Conservation (phyloP, 768 basidiomycete species). For the Galerina sulciceps region DNA sequence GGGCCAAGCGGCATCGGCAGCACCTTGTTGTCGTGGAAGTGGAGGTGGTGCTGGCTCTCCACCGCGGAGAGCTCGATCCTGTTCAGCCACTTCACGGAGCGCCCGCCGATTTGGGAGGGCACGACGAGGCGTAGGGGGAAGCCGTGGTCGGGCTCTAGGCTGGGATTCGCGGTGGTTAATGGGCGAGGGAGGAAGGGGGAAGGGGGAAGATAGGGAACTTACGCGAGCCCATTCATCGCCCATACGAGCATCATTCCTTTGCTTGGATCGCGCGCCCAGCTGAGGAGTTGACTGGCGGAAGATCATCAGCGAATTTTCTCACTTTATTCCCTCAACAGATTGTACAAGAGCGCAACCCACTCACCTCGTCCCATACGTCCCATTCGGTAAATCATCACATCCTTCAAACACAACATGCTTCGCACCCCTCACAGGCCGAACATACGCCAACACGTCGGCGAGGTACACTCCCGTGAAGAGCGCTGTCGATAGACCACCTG, state of each 20-base stretch:
- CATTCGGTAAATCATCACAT: conserved; percentile 57
- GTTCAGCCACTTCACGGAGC: conserved; percentile 64
- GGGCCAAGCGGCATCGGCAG: conserved; percentile 57
- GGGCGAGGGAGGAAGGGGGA: not conserved
- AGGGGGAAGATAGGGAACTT: conserved; percentile 11
- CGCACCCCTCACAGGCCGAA: conserved; percentile 40
- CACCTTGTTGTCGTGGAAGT: conserved; percentile 60
- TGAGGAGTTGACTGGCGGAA: conserved; percentile 35
- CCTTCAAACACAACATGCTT: conserved; percentile 67
- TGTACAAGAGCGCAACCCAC: not conserved
- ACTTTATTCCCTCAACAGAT: not conserved
- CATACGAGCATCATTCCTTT: conserved; percentile 56
- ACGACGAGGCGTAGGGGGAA: conserved; percentile 67
- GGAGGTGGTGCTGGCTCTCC: conserved; percentile 58
- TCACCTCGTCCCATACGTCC: conserved; percentile 58
- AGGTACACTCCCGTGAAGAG: conserved; percentile 66
- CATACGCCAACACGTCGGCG: conserved; percentile 53
- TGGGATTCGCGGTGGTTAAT: not conserved
- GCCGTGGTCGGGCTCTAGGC: conserved; percentile 65
- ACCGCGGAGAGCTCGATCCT: conserved; percentile 52
- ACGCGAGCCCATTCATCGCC: conserved; percentile 63
- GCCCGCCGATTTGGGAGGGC: conserved; percentile 66
- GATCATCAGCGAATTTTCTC: not conserved
- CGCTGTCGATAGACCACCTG: conserved; percentile 54
- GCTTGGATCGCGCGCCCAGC: conserved; percentile 47